A percentile compares a stretch with the other conserved stretches of the same genome.
phyloP scores from a whole-genome alignment of 345 rosid species.

The Lepidium didymum region DNA sequence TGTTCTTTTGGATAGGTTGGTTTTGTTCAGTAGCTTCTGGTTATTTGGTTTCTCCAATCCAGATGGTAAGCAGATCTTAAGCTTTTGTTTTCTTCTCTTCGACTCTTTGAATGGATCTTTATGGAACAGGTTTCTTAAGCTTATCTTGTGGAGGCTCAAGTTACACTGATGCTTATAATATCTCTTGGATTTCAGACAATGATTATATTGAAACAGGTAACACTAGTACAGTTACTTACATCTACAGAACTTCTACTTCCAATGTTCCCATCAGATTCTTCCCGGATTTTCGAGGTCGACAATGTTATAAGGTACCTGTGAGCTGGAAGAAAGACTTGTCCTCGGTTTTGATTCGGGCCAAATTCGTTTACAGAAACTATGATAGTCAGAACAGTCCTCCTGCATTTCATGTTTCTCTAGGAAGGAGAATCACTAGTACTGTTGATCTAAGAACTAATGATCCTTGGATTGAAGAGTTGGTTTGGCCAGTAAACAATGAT shows the following conservation, averaged over 20 bases:
- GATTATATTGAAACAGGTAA: conserved; percentile 55
- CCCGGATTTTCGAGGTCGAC: conserved; percentile 39
- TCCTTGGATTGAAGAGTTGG: conserved; percentile 79
- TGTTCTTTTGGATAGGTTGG: conserved; percentile 34
- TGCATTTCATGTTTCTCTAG: conserved; percentile 59
- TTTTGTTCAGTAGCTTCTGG: conserved; percentile 34
- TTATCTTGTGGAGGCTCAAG: conserved; percentile 65
- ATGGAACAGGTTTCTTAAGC: conserved; percentile 74
- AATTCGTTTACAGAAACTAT: conserved; percentile 68
- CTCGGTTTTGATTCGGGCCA: conserved; percentile 59
- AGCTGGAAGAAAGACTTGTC: conserved; percentile 38
- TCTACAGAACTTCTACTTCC: conserved; percentile 31
- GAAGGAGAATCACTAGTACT: conserved; percentile 46
- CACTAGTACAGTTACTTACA: conserved; percentile 32
- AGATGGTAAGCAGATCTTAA: conserved; percentile 40
- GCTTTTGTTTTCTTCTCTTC: background rate
- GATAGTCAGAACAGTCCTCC: conserved; percentile 64
- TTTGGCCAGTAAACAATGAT: conserved; percentile 53
- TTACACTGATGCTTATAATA: conserved; percentile 43
- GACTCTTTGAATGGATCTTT: background rate
- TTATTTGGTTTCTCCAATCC: conserved; percentile 43
- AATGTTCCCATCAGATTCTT: conserved; percentile 51
- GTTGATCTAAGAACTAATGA: conserved; percentile 56
- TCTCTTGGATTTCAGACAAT: conserved; percentile 60
- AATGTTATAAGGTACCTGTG: conserved; percentile 58